Evolutionary conservation across 768 basidiomycete genomes (phyloP).

Genomic region (Boletus sp.): DNA sequence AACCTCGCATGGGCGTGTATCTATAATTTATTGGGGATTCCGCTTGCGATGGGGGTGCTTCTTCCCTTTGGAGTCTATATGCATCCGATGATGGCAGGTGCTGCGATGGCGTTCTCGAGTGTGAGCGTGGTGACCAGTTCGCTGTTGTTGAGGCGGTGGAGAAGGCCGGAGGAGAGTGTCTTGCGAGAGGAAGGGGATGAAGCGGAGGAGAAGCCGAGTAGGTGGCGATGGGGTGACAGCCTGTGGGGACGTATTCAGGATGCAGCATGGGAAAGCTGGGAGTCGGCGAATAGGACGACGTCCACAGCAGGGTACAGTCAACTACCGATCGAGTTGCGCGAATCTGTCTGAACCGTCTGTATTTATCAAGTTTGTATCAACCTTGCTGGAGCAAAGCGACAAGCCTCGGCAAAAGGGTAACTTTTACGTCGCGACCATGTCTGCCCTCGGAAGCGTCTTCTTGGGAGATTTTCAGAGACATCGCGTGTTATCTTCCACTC

Average conservation of each 20-base stretch:
- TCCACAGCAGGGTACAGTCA: slow-evolving; percentile 60
- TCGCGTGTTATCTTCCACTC: slow-evolving; percentile 59
- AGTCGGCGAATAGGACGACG: slow-evolving; percentile 40
- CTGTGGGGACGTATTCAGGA: slow-evolving; percentile 40
- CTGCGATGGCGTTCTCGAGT: slow-evolving; percentile 96
- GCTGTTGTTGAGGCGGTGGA: slow-evolving; percentile 84
- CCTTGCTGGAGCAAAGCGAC: too few relatives aligned
- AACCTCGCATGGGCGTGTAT: slow-evolving; percentile 97
- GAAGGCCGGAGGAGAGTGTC: slow-evolving; percentile 62
- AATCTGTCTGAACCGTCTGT: slow-evolving; percentile 22
- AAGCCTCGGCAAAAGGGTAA: too few relatives aligned
- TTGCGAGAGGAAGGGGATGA: slow-evolving; percentile 57
- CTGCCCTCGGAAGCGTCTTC: slow-evolving; percentile 74
- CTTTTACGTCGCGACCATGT: slow-evolving; percentile 32
- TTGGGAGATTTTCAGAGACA: slow-evolving; percentile 73
- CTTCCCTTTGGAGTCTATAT: slow-evolving; percentile 89
- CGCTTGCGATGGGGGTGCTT: slow-evolving; percentile 96
- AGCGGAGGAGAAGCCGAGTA: slow-evolving; percentile 31
- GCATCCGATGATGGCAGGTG: slow-evolving; percentile 98
- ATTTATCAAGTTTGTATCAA: not conserved
- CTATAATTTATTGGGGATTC: slow-evolving; percentile 91
- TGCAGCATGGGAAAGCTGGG: slow-evolving; percentile 50
- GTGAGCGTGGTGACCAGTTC: slow-evolving; percentile 94
- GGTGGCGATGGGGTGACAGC: slow-evolving; percentile 3
- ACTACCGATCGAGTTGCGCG: slow-evolving; percentile 66